Percentiles rank a stretch among this genome's conserved stretches.
Conservation (phyloP, 352 stramenopile genomes). For the Globisporangium uncinulatum region DNA sequence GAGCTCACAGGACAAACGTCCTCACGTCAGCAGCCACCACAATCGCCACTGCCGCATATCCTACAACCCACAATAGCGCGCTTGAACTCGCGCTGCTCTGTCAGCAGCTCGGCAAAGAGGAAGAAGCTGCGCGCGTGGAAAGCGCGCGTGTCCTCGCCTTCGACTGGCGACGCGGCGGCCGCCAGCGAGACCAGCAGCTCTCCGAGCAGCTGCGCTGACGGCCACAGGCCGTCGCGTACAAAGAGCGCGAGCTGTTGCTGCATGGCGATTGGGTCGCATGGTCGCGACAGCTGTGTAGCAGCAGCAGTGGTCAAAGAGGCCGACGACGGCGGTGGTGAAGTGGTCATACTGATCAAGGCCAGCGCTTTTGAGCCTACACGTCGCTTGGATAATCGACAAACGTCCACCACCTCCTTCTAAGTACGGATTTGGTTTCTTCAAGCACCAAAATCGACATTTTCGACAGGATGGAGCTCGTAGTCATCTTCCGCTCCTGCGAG, state of each 20-base stretch:
- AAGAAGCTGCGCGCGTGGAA: slow-evolving; percentile 57
- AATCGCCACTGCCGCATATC: neutral
- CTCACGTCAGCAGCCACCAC: too few relatives aligned
- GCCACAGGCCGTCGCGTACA: slow-evolving; percentile 32
- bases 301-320: neutral
- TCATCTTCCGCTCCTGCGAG: slow-evolving; percentile 57
- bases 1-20: too few relatives aligned
- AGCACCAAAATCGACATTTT: neutral
- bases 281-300: neutral
- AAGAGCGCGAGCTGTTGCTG: slow-evolving; percentile 58
- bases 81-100: slow-evolving; percentile 60
- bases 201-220: slow-evolving; percentile 61
- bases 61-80: slow-evolving; percentile 54
- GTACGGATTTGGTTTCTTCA: neutral
- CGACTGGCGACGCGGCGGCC: slow-evolving; percentile 12
- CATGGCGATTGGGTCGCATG: slow-evolving; percentile 41
- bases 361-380: neutral
- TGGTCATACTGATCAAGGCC: too few relatives aligned
- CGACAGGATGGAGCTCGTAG: slow-evolving; percentile 27
- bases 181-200: slow-evolving; percentile 54
- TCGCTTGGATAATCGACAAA: neutral
- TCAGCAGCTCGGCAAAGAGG: slow-evolving; percentile 65
- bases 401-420: neutral
- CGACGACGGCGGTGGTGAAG: neutral
- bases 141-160: slow-evolving; percentile 10